These are phyloP conservation scores for Cordyceps cateniannulata DNA, from an alignment of 2,329 filamentous ascomycete species.

Conservation along the genomic window DNA sequence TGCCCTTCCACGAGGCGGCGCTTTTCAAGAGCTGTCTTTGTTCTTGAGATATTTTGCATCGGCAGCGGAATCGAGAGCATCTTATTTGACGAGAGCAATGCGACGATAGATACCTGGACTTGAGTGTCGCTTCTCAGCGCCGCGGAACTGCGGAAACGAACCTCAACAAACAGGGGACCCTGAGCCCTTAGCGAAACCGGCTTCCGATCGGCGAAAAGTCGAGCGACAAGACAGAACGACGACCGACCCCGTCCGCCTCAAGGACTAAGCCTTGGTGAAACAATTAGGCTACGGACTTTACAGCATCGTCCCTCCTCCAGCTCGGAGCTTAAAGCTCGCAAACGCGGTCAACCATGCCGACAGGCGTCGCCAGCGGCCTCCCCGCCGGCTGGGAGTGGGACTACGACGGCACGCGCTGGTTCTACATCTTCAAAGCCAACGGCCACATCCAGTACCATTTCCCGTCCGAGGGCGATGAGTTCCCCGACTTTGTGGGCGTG, in stretches of 20 bases:
- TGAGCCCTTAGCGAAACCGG: neutral
- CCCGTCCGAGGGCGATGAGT: conserved; percentile 52
- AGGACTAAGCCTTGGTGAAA: neutral
- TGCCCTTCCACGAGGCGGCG: neutral
- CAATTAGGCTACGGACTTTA: neutral
- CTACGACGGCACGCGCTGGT: conserved; percentile 52
- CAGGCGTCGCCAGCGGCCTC: conserved; percentile 24
- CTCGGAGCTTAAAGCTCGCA: neutral
- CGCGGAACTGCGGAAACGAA: neutral
- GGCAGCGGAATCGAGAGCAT: neutral
- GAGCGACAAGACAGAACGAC: neutral
- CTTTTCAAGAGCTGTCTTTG: neutral
- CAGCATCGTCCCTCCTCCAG: no score
- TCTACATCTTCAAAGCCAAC: conserved; percentile 49
- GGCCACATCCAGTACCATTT: conserved; percentile 51
- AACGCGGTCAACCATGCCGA: neutral
- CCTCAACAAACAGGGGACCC: neutral
- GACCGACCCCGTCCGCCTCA: no score
- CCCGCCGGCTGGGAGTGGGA: conserved; percentile 51
- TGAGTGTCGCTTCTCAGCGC: neutral
- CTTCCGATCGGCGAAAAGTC: neutral
- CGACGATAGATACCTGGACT: neutral
- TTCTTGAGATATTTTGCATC: neutral
- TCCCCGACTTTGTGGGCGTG: conserved; percentile 43
- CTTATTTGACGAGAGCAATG: neutral